Conservation (phyloP, 441 rosid genomes). For the Geranium incanum region DNA sequence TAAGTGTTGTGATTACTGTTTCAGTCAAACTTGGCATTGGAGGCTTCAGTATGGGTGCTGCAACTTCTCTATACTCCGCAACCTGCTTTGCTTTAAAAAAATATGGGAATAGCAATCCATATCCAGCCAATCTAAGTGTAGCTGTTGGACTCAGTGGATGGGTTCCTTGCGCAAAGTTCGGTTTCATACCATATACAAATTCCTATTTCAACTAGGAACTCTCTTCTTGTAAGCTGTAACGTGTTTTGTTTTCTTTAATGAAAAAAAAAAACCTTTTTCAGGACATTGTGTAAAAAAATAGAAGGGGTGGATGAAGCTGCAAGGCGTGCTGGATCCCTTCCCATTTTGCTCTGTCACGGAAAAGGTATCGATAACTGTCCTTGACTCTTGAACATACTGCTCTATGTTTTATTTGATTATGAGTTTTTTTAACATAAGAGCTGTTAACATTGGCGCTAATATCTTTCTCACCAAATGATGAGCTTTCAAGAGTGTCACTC, state of each 20-base stretch:
- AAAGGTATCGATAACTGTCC: constrained; percentile 22
- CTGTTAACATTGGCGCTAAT: not conserved
- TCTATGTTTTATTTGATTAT: not conserved
- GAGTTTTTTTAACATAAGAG: not conserved
- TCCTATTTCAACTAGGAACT: not conserved
- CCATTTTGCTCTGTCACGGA: constrained; percentile 43
- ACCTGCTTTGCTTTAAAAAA: constrained; percentile 42
- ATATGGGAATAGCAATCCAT: constrained; percentile 37
- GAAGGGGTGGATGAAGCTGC: constrained; percentile 40
- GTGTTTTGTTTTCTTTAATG: not conserved
- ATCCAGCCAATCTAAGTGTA: constrained; percentile 40
- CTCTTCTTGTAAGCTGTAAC: not conserved
- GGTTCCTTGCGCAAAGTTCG: constrained; percentile 54
- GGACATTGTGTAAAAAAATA: constrained; percentile 40
- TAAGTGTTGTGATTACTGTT: constrained; percentile 13
- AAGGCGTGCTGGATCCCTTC: constrained; percentile 43
- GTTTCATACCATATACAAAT: not conserved
- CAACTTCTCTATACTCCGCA: constrained; percentile 50
- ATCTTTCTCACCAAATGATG: not conserved
- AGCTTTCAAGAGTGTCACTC: not conserved
- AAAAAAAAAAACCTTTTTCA: constrained; percentile 14
- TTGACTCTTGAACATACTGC: not conserved
- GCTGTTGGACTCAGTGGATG: constrained; percentile 48
- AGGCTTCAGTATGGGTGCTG: constrained; percentile 62
- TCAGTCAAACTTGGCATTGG: constrained; percentile 52